Evolutionary conservation across 2,329 filamentous ascomycete species (phyloP).

Genomic region (Hypoxylon sp.): DNA sequence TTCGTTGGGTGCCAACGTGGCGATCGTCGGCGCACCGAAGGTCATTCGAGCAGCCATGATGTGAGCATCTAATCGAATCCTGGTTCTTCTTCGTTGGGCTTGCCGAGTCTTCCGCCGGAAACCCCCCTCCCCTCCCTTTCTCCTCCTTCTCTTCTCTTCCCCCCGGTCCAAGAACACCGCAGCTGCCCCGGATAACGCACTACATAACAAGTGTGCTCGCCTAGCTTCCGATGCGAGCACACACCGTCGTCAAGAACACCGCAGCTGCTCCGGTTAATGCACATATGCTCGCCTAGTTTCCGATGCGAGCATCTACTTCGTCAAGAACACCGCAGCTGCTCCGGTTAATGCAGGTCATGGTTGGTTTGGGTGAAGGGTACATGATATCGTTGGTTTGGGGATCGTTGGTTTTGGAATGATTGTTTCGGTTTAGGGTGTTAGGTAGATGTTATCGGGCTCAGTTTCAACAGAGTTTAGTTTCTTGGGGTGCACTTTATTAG

Average conservation of each 20-base stretch:
- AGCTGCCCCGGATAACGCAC: constrained; percentile 26
- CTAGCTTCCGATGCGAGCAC: constrained; percentile 10
- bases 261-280: constrained; percentile 28
- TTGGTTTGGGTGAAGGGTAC: not conserved
- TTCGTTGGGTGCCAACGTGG: not conserved
- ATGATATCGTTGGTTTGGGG: not conserved
- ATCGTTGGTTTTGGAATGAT: not conserved
- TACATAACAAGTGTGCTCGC: too few species aligned
- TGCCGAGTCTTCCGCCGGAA: constrained; percentile 13
- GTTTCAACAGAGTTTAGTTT: too few species aligned
- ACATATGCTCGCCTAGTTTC: not conserved
- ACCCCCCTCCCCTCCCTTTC: too few species aligned
- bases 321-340: constrained; percentile 5
- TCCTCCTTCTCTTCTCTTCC: too few species aligned
- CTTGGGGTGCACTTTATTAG: too few species aligned
- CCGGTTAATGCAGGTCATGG: constrained; percentile 8
- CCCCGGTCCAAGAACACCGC: constrained; percentile 27
- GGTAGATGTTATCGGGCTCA: not conserved
- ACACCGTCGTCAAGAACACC: constrained; percentile 23
- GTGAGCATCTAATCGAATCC: constrained; percentile 1
- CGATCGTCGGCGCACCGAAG: constrained; percentile 15
- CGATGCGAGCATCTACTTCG: not conserved
- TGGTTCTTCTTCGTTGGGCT: constrained; percentile 8
- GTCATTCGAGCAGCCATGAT: constrained; percentile 12
- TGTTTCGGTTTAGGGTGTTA: not conserved